Base-by-base conservation (phyloP, 169 alveolate species). In the Haemoproteus tartakovskyi region DNA sequence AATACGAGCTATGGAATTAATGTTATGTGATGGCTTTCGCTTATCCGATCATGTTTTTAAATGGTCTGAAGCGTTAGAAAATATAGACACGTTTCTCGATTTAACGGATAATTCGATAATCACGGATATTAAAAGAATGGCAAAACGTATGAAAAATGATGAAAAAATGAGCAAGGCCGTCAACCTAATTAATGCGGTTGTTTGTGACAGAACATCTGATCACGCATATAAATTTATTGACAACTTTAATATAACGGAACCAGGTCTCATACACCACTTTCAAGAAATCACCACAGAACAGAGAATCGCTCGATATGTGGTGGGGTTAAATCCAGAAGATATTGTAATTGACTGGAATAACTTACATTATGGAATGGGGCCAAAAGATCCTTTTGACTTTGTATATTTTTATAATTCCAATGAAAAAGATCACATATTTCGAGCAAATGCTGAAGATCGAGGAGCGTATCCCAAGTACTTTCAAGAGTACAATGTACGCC, bases 1-100 rank as follows among this genome's bases (percentile, higher is more conserved):
- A 26, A 84, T 87, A 8, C 79, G 85, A 59, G 92, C 92, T 1
- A 61, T 90, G 57, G 97, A 92, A 38, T 62, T 87, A 22, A 91
- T 89, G 87, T 14, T 93, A 11, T 63, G 87, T 45, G 95, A 89
- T 74, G 82, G 86, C 5, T 61, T 57, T 43, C 82, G 82, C 3
- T 29, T 67, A 4, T 64, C 82, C 4, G 38, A 67, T 52, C 51
- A 67, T 67, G 26, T 67, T 14, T 67, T 67, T 46, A 67, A 33
- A 57, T 67, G 82, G 82, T 67, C 82, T 1, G 70, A 67, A 67
- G 51, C 52, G 11, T 67, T 67, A 52, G 48, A 67, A 19, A 70
- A 67, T 14, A 41, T 67, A 18, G 70, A 67, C 26, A 29, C 70
- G 3, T 67, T 67, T 54, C 64, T 67, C 16, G 67, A 67, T 3